phyloP scores from a whole-genome alignment of 2,329 filamentous ascomycete species.

The Aspergillus cejpii region DNA sequence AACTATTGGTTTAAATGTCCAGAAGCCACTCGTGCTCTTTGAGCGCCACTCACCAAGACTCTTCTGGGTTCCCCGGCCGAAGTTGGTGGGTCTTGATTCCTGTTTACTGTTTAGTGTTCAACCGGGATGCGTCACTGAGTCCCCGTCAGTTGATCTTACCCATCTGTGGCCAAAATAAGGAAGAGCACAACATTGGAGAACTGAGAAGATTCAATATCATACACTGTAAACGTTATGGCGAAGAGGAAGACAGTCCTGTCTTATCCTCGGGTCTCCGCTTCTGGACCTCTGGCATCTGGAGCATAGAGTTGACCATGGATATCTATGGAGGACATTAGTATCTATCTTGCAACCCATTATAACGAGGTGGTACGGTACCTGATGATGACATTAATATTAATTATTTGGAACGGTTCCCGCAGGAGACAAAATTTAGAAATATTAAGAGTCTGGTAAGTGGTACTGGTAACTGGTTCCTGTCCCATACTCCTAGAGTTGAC shows the following conservation, averaged over 20 bases:
- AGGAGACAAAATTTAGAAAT: not conserved
- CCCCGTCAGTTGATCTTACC: not conserved
- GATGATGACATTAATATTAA: too few relatives aligned
- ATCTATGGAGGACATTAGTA: too few relatives aligned
- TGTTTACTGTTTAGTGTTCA: not conserved
- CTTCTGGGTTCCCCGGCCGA: slow-evolving; percentile 23
- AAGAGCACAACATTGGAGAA: slow-evolving; percentile 13
- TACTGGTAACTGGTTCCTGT: too few relatives aligned
- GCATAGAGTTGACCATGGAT: too few relatives aligned
- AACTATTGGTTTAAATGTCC: not conserved
- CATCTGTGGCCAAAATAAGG: slow-evolving; percentile 9
- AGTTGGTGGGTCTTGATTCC: slow-evolving; percentile 12
- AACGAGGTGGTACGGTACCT: too few relatives aligned
- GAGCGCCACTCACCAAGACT: slow-evolving; percentile 18
- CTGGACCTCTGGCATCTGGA: too few relatives aligned
- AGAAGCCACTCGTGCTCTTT: slow-evolving; percentile 20
- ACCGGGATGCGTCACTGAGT: slow-evolving; percentile 10
- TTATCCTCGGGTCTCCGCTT: slow-evolving; percentile 13
- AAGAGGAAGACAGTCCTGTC: not conserved
- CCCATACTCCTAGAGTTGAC: too few relatives aligned
- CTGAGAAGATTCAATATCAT: not conserved
- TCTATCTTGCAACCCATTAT: too few relatives aligned
- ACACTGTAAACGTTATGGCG: slow-evolving; percentile 1
- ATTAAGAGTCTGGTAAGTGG: not conserved
- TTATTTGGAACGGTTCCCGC: not conserved